Conservation (phyloP, 1,284 basidiomycete species). For the Golubevia pallescens region DNA sequence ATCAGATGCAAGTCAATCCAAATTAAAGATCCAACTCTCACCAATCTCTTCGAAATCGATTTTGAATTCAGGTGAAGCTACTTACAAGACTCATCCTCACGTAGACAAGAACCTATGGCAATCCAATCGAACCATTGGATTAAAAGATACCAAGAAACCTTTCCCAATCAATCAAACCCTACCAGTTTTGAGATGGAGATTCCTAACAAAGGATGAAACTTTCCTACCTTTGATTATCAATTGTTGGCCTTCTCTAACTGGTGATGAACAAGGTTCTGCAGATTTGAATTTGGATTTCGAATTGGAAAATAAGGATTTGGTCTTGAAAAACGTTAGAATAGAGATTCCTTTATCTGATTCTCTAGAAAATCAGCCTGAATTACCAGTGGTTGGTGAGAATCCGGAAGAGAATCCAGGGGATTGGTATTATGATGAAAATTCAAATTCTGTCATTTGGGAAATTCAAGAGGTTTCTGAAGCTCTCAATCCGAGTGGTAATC, state of each 20-base stretch:
- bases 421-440: background rate
- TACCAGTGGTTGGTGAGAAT: conserved; percentile 24
- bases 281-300: conserved; percentile 58
- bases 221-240: conserved; percentile 47
- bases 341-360: conserved; percentile 42
- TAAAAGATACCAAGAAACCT: conserved; percentile 43
- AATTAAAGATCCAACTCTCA: conserved; percentile 41
- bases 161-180: conserved; percentile 59
- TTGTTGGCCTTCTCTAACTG: conserved; percentile 53
- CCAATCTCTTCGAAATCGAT: conserved; percentile 23
- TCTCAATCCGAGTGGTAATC: conserved; percentile 18
- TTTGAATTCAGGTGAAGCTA: conserved; percentile 32
- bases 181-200: conserved; percentile 48
- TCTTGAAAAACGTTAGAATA: conserved; percentile 38
- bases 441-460: conserved; percentile 32
- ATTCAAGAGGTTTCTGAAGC: conserved; percentile 26
- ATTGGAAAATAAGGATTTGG: conserved; percentile 38
- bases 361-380: conserved; percentile 21
- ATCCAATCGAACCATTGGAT: conserved; percentile 34
- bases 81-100: conserved; percentile 60
- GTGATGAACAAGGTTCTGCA: conserved; percentile 32
- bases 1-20: conserved; percentile 40
- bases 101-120: conserved; percentile 55
- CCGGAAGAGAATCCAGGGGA: conserved; percentile 27
- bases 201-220: conserved; percentile 54